Conservation (phyloP, 2,329 filamentous ascomycete species). For the Tolypocladium tundrense region DNA sequence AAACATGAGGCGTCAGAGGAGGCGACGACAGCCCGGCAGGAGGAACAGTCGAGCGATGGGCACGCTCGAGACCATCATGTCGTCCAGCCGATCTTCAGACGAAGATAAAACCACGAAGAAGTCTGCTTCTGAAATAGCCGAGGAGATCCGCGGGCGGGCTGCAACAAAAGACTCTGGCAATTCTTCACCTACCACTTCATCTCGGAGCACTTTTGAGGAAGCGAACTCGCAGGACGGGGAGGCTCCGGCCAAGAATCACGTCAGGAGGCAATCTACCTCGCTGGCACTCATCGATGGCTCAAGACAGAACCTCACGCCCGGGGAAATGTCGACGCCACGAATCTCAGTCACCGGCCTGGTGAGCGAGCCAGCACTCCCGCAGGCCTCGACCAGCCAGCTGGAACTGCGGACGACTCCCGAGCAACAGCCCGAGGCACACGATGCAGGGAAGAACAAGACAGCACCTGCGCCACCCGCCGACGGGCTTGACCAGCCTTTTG, state of each 20-base stretch:
- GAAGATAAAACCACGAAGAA: conserved; percentile 52
- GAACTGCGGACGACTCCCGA: conserved; percentile 30
- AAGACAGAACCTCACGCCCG: conserved; percentile 18
- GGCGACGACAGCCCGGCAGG: conserved; percentile 29
- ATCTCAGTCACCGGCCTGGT: conserved; percentile 33
- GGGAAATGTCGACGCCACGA: conserved; percentile 19
- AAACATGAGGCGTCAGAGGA: conserved; percentile 23
- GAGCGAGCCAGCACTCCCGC: conserved; percentile 45
- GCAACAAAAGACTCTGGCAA: conserved; percentile 24
- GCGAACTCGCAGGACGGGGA: conserved; percentile 10
- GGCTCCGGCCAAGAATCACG: conserved; percentile 8
- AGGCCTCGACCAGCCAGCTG: conserved; percentile 42
- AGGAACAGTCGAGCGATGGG: conserved; percentile 47
- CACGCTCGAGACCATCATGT: conserved; percentile 57
- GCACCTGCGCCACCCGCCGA: conserved; percentile 8
- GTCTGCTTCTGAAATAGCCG: conserved; percentile 44
- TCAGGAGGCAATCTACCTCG: conserved; percentile 19
- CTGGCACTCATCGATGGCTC: conserved; percentile 27
- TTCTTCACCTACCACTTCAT: conserved; percentile 20
- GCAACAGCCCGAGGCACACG: conserved; percentile 12
- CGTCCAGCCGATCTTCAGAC: conserved; percentile 52
- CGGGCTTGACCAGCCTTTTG: conserved; percentile 1
- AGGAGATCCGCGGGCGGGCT: conserved; percentile 41
- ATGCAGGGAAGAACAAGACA: conserved; percentile 4
- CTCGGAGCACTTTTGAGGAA: conserved; percentile 17